phyloP scores from a whole-genome alignment of 148 eudicot species.

The Euryodendron excelsum region DNA sequence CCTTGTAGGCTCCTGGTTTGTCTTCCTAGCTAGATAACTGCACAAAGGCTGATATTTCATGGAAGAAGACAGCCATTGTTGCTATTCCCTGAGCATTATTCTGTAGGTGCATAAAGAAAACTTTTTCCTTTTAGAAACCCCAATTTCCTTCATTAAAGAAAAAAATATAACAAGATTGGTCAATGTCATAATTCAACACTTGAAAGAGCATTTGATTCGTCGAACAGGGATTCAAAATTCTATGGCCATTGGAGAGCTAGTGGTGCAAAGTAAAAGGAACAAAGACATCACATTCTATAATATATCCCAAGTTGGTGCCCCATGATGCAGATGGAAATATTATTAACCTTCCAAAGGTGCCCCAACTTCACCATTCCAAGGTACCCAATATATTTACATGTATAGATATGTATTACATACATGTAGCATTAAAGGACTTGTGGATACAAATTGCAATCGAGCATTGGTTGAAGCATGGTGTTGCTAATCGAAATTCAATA shows the following conservation, averaged over 20 bases:
- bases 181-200: neutral
- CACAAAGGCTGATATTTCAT: too few species aligned
- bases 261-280: constrained; percentile 16
- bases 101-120: too few species aligned
- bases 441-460: neutral
- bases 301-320: too few species aligned
- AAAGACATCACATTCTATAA: neutral
- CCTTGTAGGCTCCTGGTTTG: too few species aligned
- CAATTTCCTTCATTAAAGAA: too few species aligned
- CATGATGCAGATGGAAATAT: too few species aligned
- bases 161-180: neutral
- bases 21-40: too few species aligned
- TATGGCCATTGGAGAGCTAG: neutral
- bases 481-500: neutral
- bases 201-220: constrained; percentile 10
- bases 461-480: neutral
- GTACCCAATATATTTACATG: neutral
- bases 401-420: too few species aligned
- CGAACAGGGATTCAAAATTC: neutral
- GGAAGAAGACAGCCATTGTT: too few species aligned
- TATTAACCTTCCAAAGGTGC: neutral
- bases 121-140: constrained; percentile 1
- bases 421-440: too few species aligned
- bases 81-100: too few species aligned
- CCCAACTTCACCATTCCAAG: neutral